These are phyloP conservation scores for Epichloe typhina DNA, from an alignment of 2,329 filamentous ascomycete genomes.

Conservation along the genomic window DNA sequence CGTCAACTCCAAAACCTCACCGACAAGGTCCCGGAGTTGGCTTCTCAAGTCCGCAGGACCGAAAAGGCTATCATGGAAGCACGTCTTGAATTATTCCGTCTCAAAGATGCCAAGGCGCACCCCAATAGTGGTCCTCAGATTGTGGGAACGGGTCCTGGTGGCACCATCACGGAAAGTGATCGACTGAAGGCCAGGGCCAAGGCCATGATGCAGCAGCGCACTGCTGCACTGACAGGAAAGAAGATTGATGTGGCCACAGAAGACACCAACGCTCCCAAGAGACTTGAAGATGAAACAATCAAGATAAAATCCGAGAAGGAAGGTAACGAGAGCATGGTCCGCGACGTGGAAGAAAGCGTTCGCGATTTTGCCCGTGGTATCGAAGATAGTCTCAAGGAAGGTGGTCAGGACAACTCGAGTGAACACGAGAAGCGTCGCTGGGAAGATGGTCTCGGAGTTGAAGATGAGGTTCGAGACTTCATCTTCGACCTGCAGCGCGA, in stretches of 20 bases:
- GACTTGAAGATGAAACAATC: conserved; percentile 78
- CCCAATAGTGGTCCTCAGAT: conserved; percentile 69
- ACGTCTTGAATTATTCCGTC: conserved; percentile 79
- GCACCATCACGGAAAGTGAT: conserved; percentile 82
- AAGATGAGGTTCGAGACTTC: conserved; percentile 94
- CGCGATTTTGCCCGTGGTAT: conserved; percentile 74
- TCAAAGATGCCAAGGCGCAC: conserved; percentile 86
- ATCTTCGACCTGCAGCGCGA: conserved; percentile 91
- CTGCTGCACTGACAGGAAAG: conserved; percentile 80
- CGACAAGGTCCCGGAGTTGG: conserved; percentile 81
- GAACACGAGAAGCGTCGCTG: conserved; percentile 88
- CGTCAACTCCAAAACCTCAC: conserved; percentile 80
- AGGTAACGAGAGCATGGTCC: conserved; percentile 91
- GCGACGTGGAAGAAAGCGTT: conserved; percentile 92
- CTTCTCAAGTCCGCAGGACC: conserved; percentile 79
- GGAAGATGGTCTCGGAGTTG: conserved; percentile 92
- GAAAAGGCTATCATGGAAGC: conserved; percentile 90
- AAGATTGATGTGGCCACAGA: conserved; percentile 58
- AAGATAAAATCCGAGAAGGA: conserved; percentile 75
- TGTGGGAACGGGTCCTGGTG: conserved; percentile 85
- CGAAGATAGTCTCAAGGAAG: conserved; percentile 78
- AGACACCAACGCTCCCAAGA: conserved; percentile 65
- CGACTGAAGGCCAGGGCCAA: conserved; percentile 88
- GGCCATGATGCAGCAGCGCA: conserved; percentile 97
- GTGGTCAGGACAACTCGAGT: conserved; percentile 56